phyloP scores from a whole-genome alignment of 768 basidiomycete genomes.

The Phaeotremella skinneri region DNA sequence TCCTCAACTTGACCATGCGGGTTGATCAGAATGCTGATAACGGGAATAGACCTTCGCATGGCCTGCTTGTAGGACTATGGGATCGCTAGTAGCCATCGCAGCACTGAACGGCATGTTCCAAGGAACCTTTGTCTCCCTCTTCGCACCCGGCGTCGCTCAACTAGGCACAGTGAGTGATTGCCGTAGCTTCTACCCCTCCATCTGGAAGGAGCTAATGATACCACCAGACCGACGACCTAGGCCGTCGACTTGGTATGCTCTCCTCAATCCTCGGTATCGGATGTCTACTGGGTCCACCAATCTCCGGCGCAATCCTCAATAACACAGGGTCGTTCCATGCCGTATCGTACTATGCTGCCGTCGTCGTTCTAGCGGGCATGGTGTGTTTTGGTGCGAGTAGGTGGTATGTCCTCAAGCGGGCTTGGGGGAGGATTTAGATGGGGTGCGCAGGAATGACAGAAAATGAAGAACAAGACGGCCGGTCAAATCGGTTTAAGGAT shows the following conservation, averaged over 20 bases:
- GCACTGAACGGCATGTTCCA: slow-evolving; percentile 6
- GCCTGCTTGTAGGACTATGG: slow-evolving; percentile 2
- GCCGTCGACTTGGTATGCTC: background rate
- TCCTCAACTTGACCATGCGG: background rate
- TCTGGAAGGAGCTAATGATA: too few relatives aligned
- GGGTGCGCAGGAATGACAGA: too few relatives aligned
- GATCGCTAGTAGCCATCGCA: slow-evolving; percentile 2
- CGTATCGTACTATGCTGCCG: background rate
- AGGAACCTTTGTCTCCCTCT: slow-evolving; percentile 6
- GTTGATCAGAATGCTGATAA: background rate
- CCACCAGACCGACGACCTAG: too few relatives aligned
- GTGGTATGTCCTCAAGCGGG: background rate
- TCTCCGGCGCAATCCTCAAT: background rate
- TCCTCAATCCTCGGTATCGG: background rate
- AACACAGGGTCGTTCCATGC: background rate
- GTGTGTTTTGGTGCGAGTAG: background rate
- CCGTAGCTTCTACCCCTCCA: background rate
- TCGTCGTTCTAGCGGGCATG: background rate
- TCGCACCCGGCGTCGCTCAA: slow-evolving; percentile 9
- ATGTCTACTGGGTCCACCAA: background rate
- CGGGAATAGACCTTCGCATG: slow-evolving; percentile 6
- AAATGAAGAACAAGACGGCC: too few relatives aligned
- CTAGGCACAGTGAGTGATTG: background rate
- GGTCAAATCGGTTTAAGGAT: too few relatives aligned
- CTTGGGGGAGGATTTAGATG: slow-evolving; percentile 1